Conservation (phyloP, 2,329 filamentous ascomycete genomes). For the Ramichloridium luteum region DNA sequence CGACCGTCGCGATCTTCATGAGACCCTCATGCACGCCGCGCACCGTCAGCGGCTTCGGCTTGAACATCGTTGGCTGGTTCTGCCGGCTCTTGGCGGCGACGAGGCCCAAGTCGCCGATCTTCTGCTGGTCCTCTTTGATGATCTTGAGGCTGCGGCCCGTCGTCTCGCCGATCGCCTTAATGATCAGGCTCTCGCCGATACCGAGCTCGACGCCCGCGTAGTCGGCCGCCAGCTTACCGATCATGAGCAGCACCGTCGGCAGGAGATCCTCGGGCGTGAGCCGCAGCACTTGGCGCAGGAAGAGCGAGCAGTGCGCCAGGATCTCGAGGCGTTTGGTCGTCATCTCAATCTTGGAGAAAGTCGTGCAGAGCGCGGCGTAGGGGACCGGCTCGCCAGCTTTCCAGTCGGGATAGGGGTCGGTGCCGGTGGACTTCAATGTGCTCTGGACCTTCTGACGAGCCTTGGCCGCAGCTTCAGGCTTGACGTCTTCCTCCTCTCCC, state of each 20-base stretch:
- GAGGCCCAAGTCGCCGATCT: slow-evolving; percentile 88
- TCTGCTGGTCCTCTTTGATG: slow-evolving; percentile 91
- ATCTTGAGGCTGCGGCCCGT: slow-evolving; percentile 78
- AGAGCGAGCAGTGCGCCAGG: slow-evolving; percentile 74
- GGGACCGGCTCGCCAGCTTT: slow-evolving; percentile 77
- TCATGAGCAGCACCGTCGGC: slow-evolving; percentile 84
- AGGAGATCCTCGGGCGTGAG: slow-evolving; percentile 80
- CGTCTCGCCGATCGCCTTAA: slow-evolving; percentile 94
- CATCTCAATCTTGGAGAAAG: slow-evolving; percentile 88
- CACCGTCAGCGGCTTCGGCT: slow-evolving; percentile 81
- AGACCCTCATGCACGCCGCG: slow-evolving; percentile 76
- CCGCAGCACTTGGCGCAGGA: slow-evolving; percentile 85
- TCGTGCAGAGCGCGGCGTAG: slow-evolving; percentile 86
- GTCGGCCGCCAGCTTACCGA: slow-evolving; percentile 93
- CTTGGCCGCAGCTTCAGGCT: slow-evolving; percentile 60
- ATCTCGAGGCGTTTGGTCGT: slow-evolving; percentile 87
- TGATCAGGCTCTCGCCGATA: slow-evolving; percentile 96
- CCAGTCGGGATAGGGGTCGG: slow-evolving; percentile 93
- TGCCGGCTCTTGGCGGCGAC: slow-evolving; percentile 92
- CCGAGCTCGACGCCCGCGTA: slow-evolving; percentile 93
- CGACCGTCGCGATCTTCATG: slow-evolving; percentile 74
- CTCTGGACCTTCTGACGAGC: slow-evolving; percentile 69
- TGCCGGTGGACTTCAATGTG: slow-evolving; percentile 53
- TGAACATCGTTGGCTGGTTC: slow-evolving; percentile 97
- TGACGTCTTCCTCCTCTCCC: slow-evolving; percentile 46